A percentile compares a stretch with the other conserved stretches of the same genome.
These are phyloP conservation scores for Nannochloris sp. DNA, from an alignment of 139 green algal genomes.

Conservation along the genomic window DNA sequence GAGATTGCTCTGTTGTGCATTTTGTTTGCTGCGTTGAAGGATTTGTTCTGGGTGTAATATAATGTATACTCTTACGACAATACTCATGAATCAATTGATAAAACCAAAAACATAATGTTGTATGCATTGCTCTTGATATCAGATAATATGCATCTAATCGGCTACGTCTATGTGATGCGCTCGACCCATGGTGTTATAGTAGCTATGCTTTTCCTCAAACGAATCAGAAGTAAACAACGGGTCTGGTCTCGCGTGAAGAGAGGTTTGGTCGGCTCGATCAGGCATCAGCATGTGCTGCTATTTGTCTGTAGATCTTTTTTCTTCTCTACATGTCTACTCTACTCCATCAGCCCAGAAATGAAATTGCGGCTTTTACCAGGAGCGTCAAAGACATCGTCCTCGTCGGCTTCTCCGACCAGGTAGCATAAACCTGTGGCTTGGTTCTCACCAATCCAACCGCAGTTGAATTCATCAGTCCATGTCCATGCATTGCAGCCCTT, in stretches of 20 bases:
- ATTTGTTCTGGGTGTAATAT: constrained; percentile 14
- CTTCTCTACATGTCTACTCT: not conserved
- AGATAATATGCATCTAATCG: not conserved
- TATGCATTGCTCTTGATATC: not conserved
- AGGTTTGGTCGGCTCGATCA: no score
- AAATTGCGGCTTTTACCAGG: constrained; percentile 5
- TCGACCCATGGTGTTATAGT: no score
- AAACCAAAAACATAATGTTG: no score
- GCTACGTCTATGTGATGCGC: not conserved
- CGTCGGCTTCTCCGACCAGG: not conserved
- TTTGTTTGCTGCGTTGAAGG: constrained; percentile 32
- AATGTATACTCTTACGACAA: not conserved
- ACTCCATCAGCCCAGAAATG: not conserved
- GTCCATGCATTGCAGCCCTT: constrained; percentile 6
- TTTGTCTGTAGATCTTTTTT: no score
- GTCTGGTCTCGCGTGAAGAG: no score
- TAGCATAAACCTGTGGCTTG: constrained; percentile 5
- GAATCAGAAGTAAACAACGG: no score
- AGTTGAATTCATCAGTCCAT: constrained; percentile 1
- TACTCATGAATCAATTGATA: not conserved
- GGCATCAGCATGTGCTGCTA: no score
- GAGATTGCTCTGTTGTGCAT: constrained; percentile 56
- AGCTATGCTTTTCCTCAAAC: no score
- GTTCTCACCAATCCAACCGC: constrained; percentile 9
- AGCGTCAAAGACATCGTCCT: constrained; percentile 2